phyloP scores from a whole-genome alignment of 75 land plant species.

The Isoetes taiwanensis region DNA sequence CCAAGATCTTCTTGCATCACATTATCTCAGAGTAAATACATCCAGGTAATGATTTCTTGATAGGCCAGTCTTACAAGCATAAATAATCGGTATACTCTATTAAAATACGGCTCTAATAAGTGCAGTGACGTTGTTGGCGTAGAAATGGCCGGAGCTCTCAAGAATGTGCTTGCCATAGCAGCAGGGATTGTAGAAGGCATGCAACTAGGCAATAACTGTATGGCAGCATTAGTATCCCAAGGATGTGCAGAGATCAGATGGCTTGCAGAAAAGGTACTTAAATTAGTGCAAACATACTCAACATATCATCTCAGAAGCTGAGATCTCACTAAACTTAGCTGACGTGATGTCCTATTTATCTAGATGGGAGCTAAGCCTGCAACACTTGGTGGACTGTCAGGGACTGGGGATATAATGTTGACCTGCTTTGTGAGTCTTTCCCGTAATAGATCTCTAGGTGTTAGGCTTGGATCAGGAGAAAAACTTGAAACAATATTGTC shows the following conservation, averaged over 20 bases:
- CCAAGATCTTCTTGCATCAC: slow-evolving; percentile 80
- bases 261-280: slow-evolving; percentile 85
- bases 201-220: slow-evolving; percentile 85
- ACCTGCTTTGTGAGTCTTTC: slow-evolving; percentile 88
- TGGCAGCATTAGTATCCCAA: slow-evolving; percentile 94
- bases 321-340: background rate
- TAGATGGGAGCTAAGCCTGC: slow-evolving; percentile 92
- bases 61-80: background rate
- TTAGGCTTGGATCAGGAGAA: slow-evolving; percentile 83
- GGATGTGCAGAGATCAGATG: slow-evolving; percentile 90
- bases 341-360: background rate
- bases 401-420: slow-evolving; percentile 90
- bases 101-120: background rate
- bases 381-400: slow-evolving; percentile 75
- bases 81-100: background rate
- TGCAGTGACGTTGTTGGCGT: slow-evolving; percentile 85
- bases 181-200: slow-evolving; percentile 94
- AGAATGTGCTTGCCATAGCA: slow-evolving; percentile 94
- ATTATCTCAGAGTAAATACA: slow-evolving; percentile 62
- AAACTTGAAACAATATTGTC: slow-evolving; percentile 69
- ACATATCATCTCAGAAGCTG: background rate
- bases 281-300: too few species aligned
- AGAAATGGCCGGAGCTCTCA: slow-evolving; percentile 88
- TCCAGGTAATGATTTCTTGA: slow-evolving; percentile 44
- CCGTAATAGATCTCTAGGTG: slow-evolving; percentile 76